Evolutionary conservation across 768 basidiomycete genomes (phyloP), one percentile per base, ranked within the genome.

Genomic region (Mycena crocata): DNA sequence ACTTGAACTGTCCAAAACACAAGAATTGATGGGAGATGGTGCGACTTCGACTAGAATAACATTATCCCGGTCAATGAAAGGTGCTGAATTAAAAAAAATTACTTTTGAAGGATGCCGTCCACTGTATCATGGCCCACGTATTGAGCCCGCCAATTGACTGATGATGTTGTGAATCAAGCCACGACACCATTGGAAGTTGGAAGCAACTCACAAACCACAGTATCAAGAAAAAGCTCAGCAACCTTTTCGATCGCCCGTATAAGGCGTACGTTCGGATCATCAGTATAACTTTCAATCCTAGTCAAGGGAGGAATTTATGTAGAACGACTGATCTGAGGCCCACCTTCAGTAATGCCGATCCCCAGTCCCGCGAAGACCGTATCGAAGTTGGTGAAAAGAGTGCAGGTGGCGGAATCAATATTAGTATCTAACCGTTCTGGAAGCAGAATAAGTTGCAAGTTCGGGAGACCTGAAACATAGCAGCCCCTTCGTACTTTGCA

Each of bases 401-500:
- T 30, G 51, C 57, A 66, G 3, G 5, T 54, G 24, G 57, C 21
- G 2, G n/a, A 30, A 30, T 58, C 42, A n/a, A 52, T 2, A 13
- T 19, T 10, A 13, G 4, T 10, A 23, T 49, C 15, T 3, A 56
- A 13, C 30, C 35, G 42, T 17, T 24, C 37, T 46, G 15, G 3
- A 44, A 42, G 6, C 14, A 10, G 21, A 26, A 13, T 57, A 6
- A 50, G 9, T 56, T n/a, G n/a, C 23, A 6, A 48, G 40, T n/a
- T n/a, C 13, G 9, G 2, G 28, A 9, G 19, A 51, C 3, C 26
- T n/a, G 17, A 24, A 42, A 8, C 19, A 44, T 2, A 9, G 21
- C 13, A 13, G 5, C 3, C n/a, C 13, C 45, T 30, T 59, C n/a
- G n/a, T n/a, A 76, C 76, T 65, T 44, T 52, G 40, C 30, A 72